A percentile compares a stretch with the other conserved stretches of the same genome.
These are phyloP conservation scores for Citrullus mucosospermus DNA, from an alignment of 306 rosid species.

Conservation along the genomic window DNA sequence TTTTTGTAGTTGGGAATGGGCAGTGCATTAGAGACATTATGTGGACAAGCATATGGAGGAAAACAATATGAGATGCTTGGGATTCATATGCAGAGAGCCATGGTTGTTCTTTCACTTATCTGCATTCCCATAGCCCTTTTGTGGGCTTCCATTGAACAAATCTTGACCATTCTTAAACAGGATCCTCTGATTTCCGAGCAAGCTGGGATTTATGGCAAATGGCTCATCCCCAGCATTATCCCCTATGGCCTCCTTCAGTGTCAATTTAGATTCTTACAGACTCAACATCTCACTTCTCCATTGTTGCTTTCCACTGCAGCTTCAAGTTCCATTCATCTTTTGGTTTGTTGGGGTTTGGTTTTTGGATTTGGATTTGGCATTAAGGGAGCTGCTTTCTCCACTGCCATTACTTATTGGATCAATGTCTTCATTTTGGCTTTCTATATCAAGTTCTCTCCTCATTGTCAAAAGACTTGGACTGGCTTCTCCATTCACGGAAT, in stretches of 20 bases:
- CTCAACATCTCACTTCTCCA: constrained; percentile 21
- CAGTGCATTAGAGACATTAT: constrained; percentile 33
- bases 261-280: constrained; percentile 20
- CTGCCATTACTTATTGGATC: constrained; percentile 19
- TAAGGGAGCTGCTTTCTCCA: constrained; percentile 28
- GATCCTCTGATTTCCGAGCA: constrained; percentile 28
- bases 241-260: constrained; percentile 20
- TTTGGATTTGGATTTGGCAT: constrained; percentile 24
- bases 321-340: constrained; percentile 14
- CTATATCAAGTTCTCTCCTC: constrained; percentile 23
- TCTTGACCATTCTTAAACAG: constrained; percentile 26
- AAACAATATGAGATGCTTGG: constrained; percentile 27
- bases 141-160: constrained; percentile 28
- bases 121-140: constrained; percentile 23
- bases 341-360: constrained; percentile 23
- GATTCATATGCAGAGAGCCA: constrained; percentile 30
- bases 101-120: constrained; percentile 22
- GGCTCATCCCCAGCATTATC: constrained; percentile 25
- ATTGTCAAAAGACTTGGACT: constrained; percentile 25
- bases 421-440: constrained; percentile 19
- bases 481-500: constrained; percentile 27
- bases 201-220: constrained; percentile 24
- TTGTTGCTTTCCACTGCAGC: constrained; percentile 19
- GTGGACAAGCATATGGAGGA: constrained; percentile 34
- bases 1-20: constrained; percentile 27